Conservation (phyloP, 176 grass and related monocot genomes). For the Saccharum officinarum region DNA sequence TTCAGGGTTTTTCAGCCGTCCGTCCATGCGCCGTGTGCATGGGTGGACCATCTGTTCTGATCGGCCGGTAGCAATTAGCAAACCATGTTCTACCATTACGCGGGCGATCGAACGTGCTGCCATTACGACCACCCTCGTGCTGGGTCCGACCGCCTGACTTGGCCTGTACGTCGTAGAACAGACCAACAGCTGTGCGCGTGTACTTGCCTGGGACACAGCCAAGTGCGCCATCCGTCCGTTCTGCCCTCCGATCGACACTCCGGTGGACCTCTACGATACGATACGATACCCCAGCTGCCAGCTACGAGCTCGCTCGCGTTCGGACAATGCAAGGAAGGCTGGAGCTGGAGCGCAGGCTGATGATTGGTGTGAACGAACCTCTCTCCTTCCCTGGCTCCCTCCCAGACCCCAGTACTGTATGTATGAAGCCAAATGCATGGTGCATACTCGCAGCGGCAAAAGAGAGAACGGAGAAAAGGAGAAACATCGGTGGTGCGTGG, state of each 20-base stretch:
- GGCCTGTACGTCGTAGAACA: not conserved
- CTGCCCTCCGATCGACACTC: not conserved
- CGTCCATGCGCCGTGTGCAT: too few relatives aligned
- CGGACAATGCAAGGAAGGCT: not conserved
- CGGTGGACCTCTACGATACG: not conserved
- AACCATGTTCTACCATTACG: not conserved
- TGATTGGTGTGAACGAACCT: too few relatives aligned
- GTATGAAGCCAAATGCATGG: too few relatives aligned
- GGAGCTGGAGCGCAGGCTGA: too few relatives aligned
- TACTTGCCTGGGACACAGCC: not conserved
- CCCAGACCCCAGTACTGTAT: too few relatives aligned
- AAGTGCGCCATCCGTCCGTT: not conserved
- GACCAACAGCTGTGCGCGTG: not conserved
- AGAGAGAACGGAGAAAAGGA: too few relatives aligned
- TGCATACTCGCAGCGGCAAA: too few relatives aligned
- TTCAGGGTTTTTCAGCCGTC: too few relatives aligned
- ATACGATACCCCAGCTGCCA: not conserved
- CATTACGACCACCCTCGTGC: not conserved
- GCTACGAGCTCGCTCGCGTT: not conserved
- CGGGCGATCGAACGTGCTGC: not conserved
- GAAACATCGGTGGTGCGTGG: too few relatives aligned
- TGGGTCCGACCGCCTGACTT: not conserved
- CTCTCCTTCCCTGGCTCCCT: too few relatives aligned
- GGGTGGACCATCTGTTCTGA: too few relatives aligned
- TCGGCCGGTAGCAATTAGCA: too few relatives aligned